These are phyloP conservation scores for Thelonectria olida DNA, from an alignment of 2,329 filamentous ascomycete species.

Conservation along the genomic window DNA sequence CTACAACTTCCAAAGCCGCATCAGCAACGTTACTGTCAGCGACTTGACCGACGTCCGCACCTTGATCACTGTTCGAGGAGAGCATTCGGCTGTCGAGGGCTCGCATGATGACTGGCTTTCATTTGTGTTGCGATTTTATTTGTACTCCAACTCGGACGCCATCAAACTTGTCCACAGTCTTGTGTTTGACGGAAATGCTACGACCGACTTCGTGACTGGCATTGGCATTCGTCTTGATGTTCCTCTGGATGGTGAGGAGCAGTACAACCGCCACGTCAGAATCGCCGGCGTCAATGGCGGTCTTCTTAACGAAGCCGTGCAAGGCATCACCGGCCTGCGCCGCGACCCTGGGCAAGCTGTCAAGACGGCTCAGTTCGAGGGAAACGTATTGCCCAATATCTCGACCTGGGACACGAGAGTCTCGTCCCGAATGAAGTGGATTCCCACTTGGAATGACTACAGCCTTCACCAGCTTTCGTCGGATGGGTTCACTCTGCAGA, in stretches of 20 bases:
- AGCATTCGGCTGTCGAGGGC: slow-evolving; percentile 45
- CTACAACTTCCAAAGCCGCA: slow-evolving; percentile 58
- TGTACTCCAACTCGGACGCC: slow-evolving; percentile 65
- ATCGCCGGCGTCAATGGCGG: slow-evolving; percentile 65
- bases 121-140: slow-evolving; percentile 62
- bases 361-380: slow-evolving; percentile 59
- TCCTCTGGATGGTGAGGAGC: slow-evolving; percentile 59
- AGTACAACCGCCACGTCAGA: slow-evolving; percentile 67
- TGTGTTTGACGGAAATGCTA: slow-evolving; percentile 61
- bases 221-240: slow-evolving; percentile 65
- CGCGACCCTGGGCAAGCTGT: slow-evolving; percentile 61
- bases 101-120: slow-evolving; percentile 58
- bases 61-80: slow-evolving; percentile 56
- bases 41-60: slow-evolving; percentile 47
- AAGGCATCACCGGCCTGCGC: slow-evolving; percentile 68
- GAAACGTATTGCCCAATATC: slow-evolving; percentile 53
- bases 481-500: slow-evolving; percentile 69
- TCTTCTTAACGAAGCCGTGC: slow-evolving; percentile 65
- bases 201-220: slow-evolving; percentile 61
- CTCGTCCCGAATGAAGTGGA: slow-evolving; percentile 59
- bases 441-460: slow-evolving; percentile 68
- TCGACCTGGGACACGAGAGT: slow-evolving; percentile 58
- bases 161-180: slow-evolving; percentile 65
- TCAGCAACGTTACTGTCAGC: slow-evolving; percentile 60
- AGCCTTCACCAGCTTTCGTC: slow-evolving; percentile 65